Base-by-base conservation (phyloP, 495 filamentous ascomycete species). In the Lepraria neglecta region DNA sequence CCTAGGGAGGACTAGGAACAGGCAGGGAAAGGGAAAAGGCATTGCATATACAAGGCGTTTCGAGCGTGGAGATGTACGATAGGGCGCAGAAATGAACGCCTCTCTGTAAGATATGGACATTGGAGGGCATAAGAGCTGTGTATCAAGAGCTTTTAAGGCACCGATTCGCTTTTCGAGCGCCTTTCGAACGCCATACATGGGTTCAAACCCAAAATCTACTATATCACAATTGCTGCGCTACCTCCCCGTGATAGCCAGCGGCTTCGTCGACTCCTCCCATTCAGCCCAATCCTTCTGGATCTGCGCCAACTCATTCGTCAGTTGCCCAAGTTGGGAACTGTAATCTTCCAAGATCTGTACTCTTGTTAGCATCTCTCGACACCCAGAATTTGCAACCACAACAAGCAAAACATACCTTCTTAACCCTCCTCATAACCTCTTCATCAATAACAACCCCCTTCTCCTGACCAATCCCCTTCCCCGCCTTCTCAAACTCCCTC, bases 291-390 rank as follows among this genome's bases (percentile, higher is more conserved):
- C 89, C 67, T 84, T 87, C 70, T 84, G 82, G 62, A 95, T 84
- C 57, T 86, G 78, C 65, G 84, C 85, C 31, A 97, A 70, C 70
- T 96, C 87, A 71, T 87, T 87, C 67, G 87, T 89, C 57, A 99
- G 78, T 72, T 92, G 87, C 66, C 86, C 77, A 14, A 99, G 80
- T 73, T 97, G 95, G 62, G 84, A 84, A 64, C 90, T 89, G 71
- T 96, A 97, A 67, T 92, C 90, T 65, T 89, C 85, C 58, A 99
- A 74, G 56, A 97, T 88, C 94, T 97, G 65, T 12, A 55, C 21
- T 6, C n/a, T 30, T 6, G 7, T 61, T 53, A 61, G 48, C 12
- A 42, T 27, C 9, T 3, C 21, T 6, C 9, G 10, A 19, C 0
- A 28, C 3, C 15, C 3, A 45, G 6, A 15, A 27, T 6, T 27